These are phyloP conservation scores for Candida nanaspora DNA, from an alignment of 805 yeast genomes.

Conservation along the genomic window DNA sequence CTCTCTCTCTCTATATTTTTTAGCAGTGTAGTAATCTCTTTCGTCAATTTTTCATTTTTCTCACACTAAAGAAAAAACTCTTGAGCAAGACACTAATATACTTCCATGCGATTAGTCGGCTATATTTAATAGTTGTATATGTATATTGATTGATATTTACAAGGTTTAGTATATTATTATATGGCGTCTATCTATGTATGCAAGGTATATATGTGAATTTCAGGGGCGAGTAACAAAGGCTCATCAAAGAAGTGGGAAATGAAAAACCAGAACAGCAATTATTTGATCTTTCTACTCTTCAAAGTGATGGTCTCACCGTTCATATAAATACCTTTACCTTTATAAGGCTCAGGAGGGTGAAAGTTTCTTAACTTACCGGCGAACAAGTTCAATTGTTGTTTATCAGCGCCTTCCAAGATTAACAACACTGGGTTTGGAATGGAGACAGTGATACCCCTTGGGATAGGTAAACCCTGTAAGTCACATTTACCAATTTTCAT, in stretches of 20 bases:
- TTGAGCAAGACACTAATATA: no score
- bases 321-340: slow-evolving; percentile 94
- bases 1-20: no score
- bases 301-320: slow-evolving; percentile 85
- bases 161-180: no score
- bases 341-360: slow-evolving; percentile 97
- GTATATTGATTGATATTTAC: no score
- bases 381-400: slow-evolving; percentile 78
- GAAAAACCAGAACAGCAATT: slow-evolving; percentile 12
- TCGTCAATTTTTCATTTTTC: no score
- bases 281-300: slow-evolving; percentile 92
- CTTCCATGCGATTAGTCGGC: no score
- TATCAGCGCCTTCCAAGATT: slow-evolving; percentile 79
- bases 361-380: slow-evolving; percentile 83
- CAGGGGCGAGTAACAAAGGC: no score
- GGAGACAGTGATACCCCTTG: slow-evolving; percentile 64
- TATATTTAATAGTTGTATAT: no score
- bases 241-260: background rate
- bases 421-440: slow-evolving; percentile 84
- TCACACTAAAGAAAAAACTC: no score
- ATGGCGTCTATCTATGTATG: background rate
- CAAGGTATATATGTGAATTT: background rate
- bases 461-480: slow-evolving; percentile 69
- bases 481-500: slow-evolving; percentile 87
- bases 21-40: no score